phyloP scores from a whole-genome alignment of 2,329 filamentous ascomycete species.

The Ophidiomyces ophidiicola region DNA sequence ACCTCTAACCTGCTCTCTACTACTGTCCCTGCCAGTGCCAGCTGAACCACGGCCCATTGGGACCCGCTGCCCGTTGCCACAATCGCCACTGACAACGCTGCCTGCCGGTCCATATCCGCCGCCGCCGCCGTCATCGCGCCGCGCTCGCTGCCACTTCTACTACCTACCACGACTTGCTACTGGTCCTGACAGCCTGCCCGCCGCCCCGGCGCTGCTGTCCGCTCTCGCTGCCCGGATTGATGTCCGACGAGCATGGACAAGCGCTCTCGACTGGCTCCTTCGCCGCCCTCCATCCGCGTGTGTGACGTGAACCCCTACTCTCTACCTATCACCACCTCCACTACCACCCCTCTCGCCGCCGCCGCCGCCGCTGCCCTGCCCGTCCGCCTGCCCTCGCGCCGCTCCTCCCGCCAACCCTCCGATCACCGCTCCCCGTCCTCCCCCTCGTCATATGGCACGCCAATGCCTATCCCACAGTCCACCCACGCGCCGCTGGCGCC shows the following conservation, averaged over 20 bases:
- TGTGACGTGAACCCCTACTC: slow-evolving; percentile 4
- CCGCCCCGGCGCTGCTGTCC: no score
- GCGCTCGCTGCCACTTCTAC: no score
- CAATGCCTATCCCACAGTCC: slow-evolving; percentile 52
- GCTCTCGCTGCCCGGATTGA: no score
- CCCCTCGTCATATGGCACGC: slow-evolving; percentile 35
- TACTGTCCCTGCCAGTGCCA: no score
- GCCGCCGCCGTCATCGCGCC: no score
- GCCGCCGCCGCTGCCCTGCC: neutral
- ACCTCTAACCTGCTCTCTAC: no score
- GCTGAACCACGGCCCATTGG: no score
- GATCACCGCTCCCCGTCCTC: slow-evolving; percentile 25
- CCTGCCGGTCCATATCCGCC: no score
- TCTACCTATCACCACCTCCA: neutral
- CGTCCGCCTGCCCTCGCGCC: slow-evolving; percentile 23
- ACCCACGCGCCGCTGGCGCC: slow-evolving; percentile 38
- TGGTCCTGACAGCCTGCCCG: no score
- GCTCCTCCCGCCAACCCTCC: slow-evolving; percentile 30
- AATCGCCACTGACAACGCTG: no score
- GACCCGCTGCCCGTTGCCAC: no score
- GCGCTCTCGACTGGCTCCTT: slow-evolving; percentile 26
- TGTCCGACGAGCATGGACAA: slow-evolving; percentile 39
- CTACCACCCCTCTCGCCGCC: slow-evolving; percentile 19
- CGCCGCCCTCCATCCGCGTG: slow-evolving; percentile 34
- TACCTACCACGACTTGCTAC: no score